Base-by-base conservation (phyloP, 495 filamentous ascomycete genomes). In the Hypoxylon lienhwacheense region DNA sequence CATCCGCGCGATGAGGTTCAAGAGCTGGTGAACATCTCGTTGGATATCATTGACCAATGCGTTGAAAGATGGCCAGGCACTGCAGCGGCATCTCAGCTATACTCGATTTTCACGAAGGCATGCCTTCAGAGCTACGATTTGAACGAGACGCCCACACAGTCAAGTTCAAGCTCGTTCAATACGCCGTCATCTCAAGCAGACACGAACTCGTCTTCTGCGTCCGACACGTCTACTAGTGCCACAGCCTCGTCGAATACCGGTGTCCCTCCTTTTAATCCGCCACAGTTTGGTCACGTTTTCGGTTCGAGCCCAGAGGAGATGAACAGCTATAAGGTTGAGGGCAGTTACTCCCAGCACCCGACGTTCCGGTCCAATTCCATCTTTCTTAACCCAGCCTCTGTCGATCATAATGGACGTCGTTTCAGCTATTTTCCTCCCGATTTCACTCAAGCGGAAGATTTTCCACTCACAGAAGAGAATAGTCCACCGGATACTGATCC, bases 1-100 rank as follows among this genome's bases (percentile, higher is more conserved):
- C 83, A 95, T 67, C 61, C 73, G 10, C 80, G 81, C 17, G 84
- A 87, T 29, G 83, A 91, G 59, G 82, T 95, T 7, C 82, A 90
- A 64, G 71, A 78, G 20, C 77, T 88, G 47, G 76, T 95, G 15
- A 75, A 84, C 19, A 79, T 81, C 25, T 87, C 87, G 3, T 65
- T 96, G 22, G 85, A 92, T 45, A 81, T 84, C 10, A 86, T 97
- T 42, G 71, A 80, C 15, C 80, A 82, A 36, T 85, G 89, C 43
- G 84, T 86, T 1, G 85, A 90, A 59, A 80, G 89, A 19, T 96
- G 92, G 92, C 92, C 92, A 0, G 92, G 91, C 17, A 88, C 91
- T 7, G 78, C 83, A 40, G 87, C 88, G n/a, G 91, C 90, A 11
- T 77, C 86, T 7, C 76, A 90, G 56, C 78, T 96, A 16, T 96